Percentiles rank a stretch among this genome's conserved stretches.
phyloP scores from a whole-genome alignment of 2,329 filamentous ascomycete species.

The Calonectria pseudoreteaudii region DNA sequence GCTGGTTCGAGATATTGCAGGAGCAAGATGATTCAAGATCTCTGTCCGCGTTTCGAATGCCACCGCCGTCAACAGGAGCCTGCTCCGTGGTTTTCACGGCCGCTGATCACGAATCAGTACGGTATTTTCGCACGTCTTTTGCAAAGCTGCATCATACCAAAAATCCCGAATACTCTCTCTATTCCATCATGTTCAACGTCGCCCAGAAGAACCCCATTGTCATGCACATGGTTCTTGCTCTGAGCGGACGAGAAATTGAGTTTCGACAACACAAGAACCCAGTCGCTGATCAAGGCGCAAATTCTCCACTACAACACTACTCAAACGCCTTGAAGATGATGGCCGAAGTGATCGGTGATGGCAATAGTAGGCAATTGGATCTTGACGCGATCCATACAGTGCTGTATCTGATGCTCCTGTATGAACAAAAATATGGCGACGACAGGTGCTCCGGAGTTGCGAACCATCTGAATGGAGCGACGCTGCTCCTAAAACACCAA shows the following conservation, averaged over 20 bases:
- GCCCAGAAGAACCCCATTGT: conserved; percentile 48
- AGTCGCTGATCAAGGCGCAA: background rate
- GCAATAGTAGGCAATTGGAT: conserved; percentile 36
- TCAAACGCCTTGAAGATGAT: conserved; percentile 46
- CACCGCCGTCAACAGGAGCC: conserved; percentile 24
- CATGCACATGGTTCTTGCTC: conserved; percentile 51
- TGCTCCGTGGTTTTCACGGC: conserved; percentile 41
- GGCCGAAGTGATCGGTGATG: conserved; percentile 42
- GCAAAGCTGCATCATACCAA: conserved; percentile 51
- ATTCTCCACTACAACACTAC: conserved; percentile 45
- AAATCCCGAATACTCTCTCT: conserved; percentile 49
- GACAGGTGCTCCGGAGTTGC: conserved; percentile 43
- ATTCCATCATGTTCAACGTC: conserved; percentile 50
- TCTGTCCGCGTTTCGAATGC: conserved; percentile 2
- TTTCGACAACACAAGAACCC: conserved; percentile 35
- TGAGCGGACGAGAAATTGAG: conserved; percentile 47
- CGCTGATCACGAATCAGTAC: conserved; percentile 50
- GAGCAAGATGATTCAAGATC: background rate
- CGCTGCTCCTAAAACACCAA: conserved; percentile 45
- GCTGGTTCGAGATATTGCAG: background rate
- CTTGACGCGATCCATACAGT: conserved; percentile 47
- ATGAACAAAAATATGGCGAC: conserved; percentile 54
- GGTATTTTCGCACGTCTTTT: conserved; percentile 50
- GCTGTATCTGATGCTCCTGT: conserved; percentile 51
- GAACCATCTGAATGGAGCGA: conserved; percentile 48